Percentiles rank a stretch among this genome's conserved stretches.
These are phyloP conservation scores for Arthrobotrys entomopaga DNA, from an alignment of 2,329 filamentous ascomycete genomes.

Conservation along the genomic window DNA sequence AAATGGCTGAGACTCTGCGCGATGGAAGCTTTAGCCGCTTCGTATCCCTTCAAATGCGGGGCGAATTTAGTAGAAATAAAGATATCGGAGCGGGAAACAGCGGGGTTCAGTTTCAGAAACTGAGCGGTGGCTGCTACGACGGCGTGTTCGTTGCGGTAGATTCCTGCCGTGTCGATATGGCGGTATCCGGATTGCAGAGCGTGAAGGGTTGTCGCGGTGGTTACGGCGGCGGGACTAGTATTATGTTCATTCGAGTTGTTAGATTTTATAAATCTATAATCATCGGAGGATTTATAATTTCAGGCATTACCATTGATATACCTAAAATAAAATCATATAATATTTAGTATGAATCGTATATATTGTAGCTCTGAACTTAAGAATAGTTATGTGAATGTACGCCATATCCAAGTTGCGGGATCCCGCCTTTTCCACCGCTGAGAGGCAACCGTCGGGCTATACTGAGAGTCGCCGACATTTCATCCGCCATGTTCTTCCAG, in stretches of 20 bases:
- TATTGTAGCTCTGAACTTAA: background rate
- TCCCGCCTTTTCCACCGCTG: constrained; percentile 38
- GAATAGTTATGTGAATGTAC: constrained; percentile 10
- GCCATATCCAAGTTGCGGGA: constrained; percentile 52
- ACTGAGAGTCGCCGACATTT: constrained; percentile 38
- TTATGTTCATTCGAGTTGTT: too few species aligned
- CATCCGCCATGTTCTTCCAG: constrained; percentile 16
- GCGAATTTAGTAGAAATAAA: constrained; percentile 74
- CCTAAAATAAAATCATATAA: constrained; percentile 11
- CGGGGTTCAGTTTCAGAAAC: constrained; percentile 60
- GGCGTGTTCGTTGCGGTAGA: constrained; percentile 70
- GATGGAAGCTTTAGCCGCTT: constrained; percentile 67
- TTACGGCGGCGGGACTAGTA: constrained; percentile 61
- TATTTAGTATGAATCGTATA: background rate
- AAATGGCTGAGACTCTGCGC: constrained; percentile 47
- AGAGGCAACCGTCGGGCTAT: constrained; percentile 42
- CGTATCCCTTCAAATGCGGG: constrained; percentile 69
- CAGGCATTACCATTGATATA: constrained; percentile 45
- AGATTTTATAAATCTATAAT: too few species aligned
- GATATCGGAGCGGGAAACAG: constrained; percentile 67
- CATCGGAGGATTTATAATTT: background rate
- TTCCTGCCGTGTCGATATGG: constrained; percentile 70
- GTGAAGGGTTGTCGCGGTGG: constrained; percentile 62
- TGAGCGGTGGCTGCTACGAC: constrained; percentile 67
- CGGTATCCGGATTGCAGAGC: constrained; percentile 68